These are phyloP conservation scores for Acer yangbiense DNA, from an alignment of 345 rosid species.

Conservation along the genomic window DNA sequence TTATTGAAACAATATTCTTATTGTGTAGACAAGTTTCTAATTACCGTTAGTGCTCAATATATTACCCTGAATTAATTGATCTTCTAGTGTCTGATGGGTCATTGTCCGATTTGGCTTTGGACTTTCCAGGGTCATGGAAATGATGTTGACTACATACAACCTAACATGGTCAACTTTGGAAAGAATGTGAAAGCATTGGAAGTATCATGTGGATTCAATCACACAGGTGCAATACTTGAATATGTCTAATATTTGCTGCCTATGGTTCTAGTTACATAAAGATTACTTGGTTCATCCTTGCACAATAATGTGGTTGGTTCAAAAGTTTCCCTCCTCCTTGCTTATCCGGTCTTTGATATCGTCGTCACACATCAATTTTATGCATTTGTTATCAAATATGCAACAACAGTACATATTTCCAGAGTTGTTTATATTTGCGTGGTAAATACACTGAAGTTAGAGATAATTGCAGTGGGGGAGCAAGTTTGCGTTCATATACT, in stretches of 20 bases:
- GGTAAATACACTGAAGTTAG: background rate
- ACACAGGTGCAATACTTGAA: conserved; percentile 77
- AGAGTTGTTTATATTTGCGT: background rate
- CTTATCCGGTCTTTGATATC: background rate
- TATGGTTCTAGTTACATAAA: background rate
- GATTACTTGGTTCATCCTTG: background rate
- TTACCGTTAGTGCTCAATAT: background rate
- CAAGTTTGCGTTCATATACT: too few species aligned
- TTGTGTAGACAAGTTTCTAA: background rate
- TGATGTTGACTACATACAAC: conserved; percentile 75
- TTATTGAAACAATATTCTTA: background rate
- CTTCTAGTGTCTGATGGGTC: background rate
- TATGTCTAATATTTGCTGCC: conserved; percentile 23
- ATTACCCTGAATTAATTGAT: background rate
- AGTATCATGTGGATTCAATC: conserved; percentile 92
- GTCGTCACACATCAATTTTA: background rate
- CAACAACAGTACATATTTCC: background rate
- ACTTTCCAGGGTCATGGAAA: conserved; percentile 79
- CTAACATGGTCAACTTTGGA: conserved; percentile 52
- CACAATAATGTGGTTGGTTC: background rate
- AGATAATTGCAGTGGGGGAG: background rate
- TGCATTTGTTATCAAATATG: background rate
- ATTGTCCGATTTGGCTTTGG: background rate
- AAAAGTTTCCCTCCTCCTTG: background rate
- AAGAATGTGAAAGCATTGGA: conserved; percentile 63